Evolutionary conservation across 805 yeast genomes (phyloP), one percentile per base, ranked within the genome.

Genomic region (Ogataea angusta): DNA sequence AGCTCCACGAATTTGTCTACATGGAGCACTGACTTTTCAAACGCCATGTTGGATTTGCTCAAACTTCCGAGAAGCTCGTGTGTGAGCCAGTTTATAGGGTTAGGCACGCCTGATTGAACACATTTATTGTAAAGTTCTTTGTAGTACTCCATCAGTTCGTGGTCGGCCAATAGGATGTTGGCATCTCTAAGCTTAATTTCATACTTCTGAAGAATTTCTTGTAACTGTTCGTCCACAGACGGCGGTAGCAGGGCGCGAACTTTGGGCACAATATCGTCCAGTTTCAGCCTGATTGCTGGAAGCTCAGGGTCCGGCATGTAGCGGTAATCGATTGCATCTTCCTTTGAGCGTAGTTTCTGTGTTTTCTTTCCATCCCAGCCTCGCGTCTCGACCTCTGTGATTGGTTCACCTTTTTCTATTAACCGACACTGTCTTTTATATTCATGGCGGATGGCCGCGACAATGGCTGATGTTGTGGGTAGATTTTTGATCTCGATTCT

Each of bases 301-400:
- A 93, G 65, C 59, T 93, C 99, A 2, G 95, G 86, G 59, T 93
- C 99, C 0, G 98, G 96, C 73, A 91, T 82, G 57, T 89, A 93
- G 53, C 98, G 69, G 62, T 93, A 93, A 61, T 93, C 99, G 10
- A 85, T 73, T 0, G 86, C 75, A 28, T 76, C 75, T 59, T 91
- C 97, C 54, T 93, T 93, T 3, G 76, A 69, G 56, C 99, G 75
- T 36, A 84, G 64, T 36, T 75, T 70, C 32, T 73, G 68, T 0
- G 98, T 91, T 30, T 69, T 66, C 3, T 62, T 62, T 2, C 96
- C 97, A 53, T 83, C 82, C 96, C 97, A 93, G 14, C 96, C 93
- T 56, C 97, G 73, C 0, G 99, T 93, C 54, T 90, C 95, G 17
- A 53, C 53, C 9, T 42, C 47, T 2, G 36, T 23, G 6, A 52